phyloP scores from a whole-genome alignment of 1,139 yeast genomes.

The Yamadazyma kanchanaburiensis region DNA sequence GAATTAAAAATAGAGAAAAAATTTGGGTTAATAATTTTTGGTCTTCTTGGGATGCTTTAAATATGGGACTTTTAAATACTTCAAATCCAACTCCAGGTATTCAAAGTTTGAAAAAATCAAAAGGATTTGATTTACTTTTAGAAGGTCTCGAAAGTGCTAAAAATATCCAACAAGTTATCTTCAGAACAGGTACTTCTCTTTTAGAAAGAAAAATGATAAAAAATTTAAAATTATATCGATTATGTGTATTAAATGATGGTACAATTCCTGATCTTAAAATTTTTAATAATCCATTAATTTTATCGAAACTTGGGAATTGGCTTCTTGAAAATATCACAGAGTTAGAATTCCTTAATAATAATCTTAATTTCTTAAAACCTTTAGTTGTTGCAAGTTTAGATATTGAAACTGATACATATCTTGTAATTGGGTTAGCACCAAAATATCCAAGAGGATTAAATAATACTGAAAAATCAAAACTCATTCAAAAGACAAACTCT shows the following conservation, averaged over 20 bases:
- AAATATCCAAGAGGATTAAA: constrained; percentile 66
- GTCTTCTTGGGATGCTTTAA: constrained; percentile 91
- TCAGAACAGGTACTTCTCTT: constrained; percentile 83
- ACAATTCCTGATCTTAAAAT: constrained; percentile 70
- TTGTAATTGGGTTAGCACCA: constrained; percentile 90
- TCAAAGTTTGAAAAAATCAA: constrained; percentile 26
- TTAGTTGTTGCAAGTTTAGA: constrained; percentile 86
- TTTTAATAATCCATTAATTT: constrained; percentile 81
- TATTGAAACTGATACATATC: constrained; percentile 67
- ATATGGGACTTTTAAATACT: constrained; percentile 30
- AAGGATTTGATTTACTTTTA: constrained; percentile 55
- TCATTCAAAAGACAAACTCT: constrained; percentile 21
- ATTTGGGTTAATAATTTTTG: constrained; percentile 89
- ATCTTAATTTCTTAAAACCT: constrained; percentile 57
- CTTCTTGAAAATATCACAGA: constrained; percentile 86
- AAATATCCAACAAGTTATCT: constrained; percentile 76
- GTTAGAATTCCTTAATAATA: constrained; percentile 47
- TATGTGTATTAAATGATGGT: constrained; percentile 85
- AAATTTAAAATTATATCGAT: constrained; percentile 73
- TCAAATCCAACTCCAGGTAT: constrained; percentile 7
- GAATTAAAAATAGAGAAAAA: constrained; percentile 54
- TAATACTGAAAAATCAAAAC: constrained; percentile 40
- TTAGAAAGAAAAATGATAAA: constrained; percentile 79
- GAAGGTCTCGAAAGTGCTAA: constrained; percentile 82
- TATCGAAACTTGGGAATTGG: constrained; percentile 87